phyloP scores from a whole-genome alignment of 2,329 filamentous ascomycete species.

The Plenodomus tracheiphilus region DNA sequence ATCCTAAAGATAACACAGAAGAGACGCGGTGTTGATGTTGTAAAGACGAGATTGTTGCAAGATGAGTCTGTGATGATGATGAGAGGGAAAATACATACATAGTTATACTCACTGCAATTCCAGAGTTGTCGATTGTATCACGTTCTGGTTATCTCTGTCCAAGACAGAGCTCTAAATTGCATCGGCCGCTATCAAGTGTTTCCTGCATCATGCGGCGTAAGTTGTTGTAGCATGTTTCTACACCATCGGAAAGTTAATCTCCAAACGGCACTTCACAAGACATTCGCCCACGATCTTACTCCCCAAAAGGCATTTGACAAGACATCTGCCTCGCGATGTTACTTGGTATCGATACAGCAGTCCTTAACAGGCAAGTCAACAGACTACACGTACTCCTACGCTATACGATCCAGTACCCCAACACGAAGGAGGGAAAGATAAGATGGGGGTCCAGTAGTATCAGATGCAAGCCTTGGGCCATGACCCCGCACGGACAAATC shows the following conservation, averaged over 20 bases:
- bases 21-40: constrained; percentile 24
- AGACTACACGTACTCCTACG: constrained; percentile 10
- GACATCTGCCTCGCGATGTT: constrained; percentile 7
- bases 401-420: constrained; percentile 7
- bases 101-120: constrained; percentile 21
- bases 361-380: constrained; percentile 8
- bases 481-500: constrained; percentile 14
- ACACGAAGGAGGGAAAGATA: constrained; percentile 27
- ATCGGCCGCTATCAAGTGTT: constrained; percentile 6
- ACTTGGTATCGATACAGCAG: constrained; percentile 13
- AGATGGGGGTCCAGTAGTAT: constrained; percentile 7
- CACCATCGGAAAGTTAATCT: constrained; percentile 16
- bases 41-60: constrained; percentile 26
- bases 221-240: constrained; percentile 7
- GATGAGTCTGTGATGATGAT: constrained; percentile 19
- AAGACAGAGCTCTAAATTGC: constrained; percentile 9
- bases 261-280: constrained; percentile 10
- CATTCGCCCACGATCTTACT: no score
- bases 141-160: neutral
- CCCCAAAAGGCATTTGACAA: constrained; percentile 21
- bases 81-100: constrained; percentile 11
- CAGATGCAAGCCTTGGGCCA: constrained; percentile 12
- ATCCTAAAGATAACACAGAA: constrained; percentile 25
- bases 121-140: constrained; percentile 5
- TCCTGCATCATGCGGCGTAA: constrained; percentile 22